Evolutionary conservation across 768 basidiomycete genomes (phyloP), one percentile per base, ranked within the genome.

Genomic region (Fomitopsis serialis): DNA sequence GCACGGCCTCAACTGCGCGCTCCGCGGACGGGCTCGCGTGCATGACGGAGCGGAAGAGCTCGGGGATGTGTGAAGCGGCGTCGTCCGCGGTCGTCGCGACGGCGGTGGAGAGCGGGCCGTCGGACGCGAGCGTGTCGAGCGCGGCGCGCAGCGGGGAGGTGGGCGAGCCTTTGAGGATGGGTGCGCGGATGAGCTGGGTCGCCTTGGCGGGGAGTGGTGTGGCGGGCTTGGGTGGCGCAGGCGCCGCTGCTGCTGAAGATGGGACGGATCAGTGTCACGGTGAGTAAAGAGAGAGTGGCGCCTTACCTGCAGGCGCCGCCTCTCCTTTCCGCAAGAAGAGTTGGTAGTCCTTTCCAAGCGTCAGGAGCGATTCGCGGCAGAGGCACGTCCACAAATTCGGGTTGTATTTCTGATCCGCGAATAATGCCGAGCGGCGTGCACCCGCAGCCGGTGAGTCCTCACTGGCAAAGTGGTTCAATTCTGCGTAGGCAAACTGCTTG

Each of bases 281-380:
- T 12, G 9, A 12, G 12, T 43, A 15, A 22, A 55, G 48, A 43
- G 44, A 52, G 40, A 34, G 22, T 12, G 15, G 43, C 37, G 8
- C 48, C 62, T 10, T 55, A 54, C 63, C 48, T 9, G 70, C 61
- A 1, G 65, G 56, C 9, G 67, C 61, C 6, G 73, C 73, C 19
- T 72, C 70, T 1, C 89, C 89, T n/a, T 79, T 72, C 1, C 79
- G 74, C 2, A 86, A 68, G 45, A 91, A 71, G 0, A 74, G 70
- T 59, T 86, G 86, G 56, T 90, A 90, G 64, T 92, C 87, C 1
- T 70, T 63, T 9, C 87, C 89, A 1, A 92, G 72, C 7, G 78
- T 63, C 10, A 87, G 61, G 2, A 92, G 73, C 8, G 78, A 73
- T 51, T 83, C 80, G 3, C 87, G 76, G 8, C 72, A 72, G 29